phyloP scores from a whole-genome alignment of 345 rosid genomes.

The Rhizophora apiculata region DNA sequence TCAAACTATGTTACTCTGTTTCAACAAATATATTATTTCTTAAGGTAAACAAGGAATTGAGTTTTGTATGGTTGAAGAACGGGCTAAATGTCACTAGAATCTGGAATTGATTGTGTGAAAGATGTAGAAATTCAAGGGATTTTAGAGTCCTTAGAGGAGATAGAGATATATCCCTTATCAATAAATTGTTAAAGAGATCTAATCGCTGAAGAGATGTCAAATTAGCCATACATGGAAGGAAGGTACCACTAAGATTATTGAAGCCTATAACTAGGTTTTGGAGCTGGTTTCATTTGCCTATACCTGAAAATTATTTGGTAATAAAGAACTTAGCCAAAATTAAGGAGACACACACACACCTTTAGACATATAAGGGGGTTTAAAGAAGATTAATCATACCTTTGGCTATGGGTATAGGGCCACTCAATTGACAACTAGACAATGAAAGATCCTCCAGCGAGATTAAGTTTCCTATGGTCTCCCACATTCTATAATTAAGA shows the following conservation, averaged over 20 bases:
- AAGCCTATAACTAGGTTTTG: no score
- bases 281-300: no score
- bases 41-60: neutral
- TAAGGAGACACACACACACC: neutral
- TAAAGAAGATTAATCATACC: no score
- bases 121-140: neutral
- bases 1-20: neutral
- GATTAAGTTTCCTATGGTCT: no score
- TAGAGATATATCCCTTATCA: no score
- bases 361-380: no score
- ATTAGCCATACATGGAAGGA: neutral
- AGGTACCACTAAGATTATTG: neutral
- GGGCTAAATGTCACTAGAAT: neutral
- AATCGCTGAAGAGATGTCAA: neutral
- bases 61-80: neutral
- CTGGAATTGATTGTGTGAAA: neutral
- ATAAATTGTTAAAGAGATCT: neutral
- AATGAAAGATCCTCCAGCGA: no score
- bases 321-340: neutral
- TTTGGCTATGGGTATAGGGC: no score
- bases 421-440: no score
- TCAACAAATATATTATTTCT: neutral
- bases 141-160: neutral
- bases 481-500: no score
- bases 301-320: neutral